phyloP scores from a whole-genome alignment of 192 early-diverging fungal genomes.

The Backusella macrospora region DNA sequence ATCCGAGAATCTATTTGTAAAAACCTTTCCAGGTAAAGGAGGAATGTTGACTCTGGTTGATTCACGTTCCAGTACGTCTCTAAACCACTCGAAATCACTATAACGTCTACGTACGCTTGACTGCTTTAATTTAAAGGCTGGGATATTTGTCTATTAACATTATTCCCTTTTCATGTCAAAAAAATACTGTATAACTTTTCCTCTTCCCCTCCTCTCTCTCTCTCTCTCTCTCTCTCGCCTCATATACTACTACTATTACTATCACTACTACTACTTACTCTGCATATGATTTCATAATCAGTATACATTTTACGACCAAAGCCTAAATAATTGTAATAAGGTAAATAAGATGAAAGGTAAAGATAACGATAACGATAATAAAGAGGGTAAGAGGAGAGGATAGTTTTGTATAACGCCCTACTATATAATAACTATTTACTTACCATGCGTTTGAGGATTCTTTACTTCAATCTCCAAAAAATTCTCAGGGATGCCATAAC shows the following conservation, averaged over 20 bases:
- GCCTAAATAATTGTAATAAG: slow-evolving; percentile 40
- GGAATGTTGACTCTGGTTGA: slow-evolving; percentile 93
- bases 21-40: slow-evolving; percentile 94
- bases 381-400: not conserved
- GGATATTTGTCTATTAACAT: slow-evolving; percentile 84
- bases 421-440: not conserved
- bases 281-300: slow-evolving; percentile 95
- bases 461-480: slow-evolving; percentile 95
- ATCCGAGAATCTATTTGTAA: slow-evolving; percentile 93
- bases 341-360: not conserved
- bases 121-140: slow-evolving; percentile 87
- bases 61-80: slow-evolving; percentile 92
- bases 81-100: slow-evolving; percentile 99
- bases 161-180: not conserved
- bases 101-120: slow-evolving; percentile 90
- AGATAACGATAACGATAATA: slow-evolving; percentile 2
- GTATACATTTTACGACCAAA: slow-evolving; percentile 85
- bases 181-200: too few species aligned
- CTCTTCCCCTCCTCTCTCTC: not conserved
- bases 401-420: too few species aligned
- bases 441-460: slow-evolving; percentile 86
- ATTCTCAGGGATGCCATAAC: slow-evolving; percentile 94
- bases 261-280: slow-evolving; percentile 55
- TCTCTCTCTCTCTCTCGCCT: not conserved
- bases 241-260: not conserved